Base-by-base conservation (phyloP, 306 rosid species). In the Lotus japonicus region DNA sequence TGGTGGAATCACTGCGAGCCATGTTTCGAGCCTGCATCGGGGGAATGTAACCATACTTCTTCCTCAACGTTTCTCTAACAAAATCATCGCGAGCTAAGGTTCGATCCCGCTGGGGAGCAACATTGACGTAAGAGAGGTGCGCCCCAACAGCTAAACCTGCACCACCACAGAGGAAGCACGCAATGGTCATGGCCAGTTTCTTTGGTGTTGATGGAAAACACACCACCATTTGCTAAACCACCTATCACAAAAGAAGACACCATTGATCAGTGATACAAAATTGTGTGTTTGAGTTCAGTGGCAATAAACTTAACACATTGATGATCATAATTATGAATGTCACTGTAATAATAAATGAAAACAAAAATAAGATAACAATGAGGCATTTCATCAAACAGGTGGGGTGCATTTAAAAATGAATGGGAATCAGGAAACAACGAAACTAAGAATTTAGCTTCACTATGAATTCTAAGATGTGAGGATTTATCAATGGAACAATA, bases 191-290 rank as follows among this genome's bases (percentile, higher is more conserved):
- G 12, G 86, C 89, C 73, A 76, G 46, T 73, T 83, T 89, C 91
- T 70, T 85, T 12, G 96, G 95, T 0, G 96, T 84, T 58, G 92
- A 83, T 3, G 97, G 94, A 64, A 73, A 91, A 76, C 96, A 92
- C 76, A 56, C 1, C 62, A 71, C 91, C 97, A 92, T 70, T 48
- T 46, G 49, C 58, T 48, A 35, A 57, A 50, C 21, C 9, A 73
- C 67, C 77, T 77, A 42, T 36, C 35, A 58, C 23, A 49, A 9
- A 38, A 50, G 48, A n/a, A 33, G 1, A 26, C 31, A 49, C 7
- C 39, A 41, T 12, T 72, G 56, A 71, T 46, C 11, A 59, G 36
- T 11, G 0, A 31, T 0, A 5, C 36, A 5, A 31, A 26, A 31
- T 31, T 31, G 36, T 31, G 36, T 4, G 36, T 31, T 31, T 31